Evolutionary conservation across 768 basidiomycete genomes (phyloP), one percentile per base, ranked within the genome.

Genomic region (Leccinum broughii): DNA sequence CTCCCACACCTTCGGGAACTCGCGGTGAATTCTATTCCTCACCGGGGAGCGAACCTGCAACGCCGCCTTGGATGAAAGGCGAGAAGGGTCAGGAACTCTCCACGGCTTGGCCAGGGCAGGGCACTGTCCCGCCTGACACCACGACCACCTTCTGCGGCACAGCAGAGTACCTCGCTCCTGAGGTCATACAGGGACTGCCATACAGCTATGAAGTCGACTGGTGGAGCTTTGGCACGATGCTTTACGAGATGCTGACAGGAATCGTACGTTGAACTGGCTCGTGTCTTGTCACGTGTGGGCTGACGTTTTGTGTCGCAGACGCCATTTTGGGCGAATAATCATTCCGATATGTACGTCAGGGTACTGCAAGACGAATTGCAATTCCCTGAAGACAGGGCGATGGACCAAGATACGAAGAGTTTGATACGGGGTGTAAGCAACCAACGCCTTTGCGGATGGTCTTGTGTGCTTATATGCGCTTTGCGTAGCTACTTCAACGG

Each of bases 201-300:
- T 96, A 98, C 71, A 88, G 89, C 64, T 98, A 94, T 69, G 93
- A 95, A 65, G 93, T 96, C 22, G 96, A 98, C 72, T 96, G 94
- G 92, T 99, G 95, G 95, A 92, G 90, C 64, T 90, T 96, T 68
- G 96, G 96, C 37, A 98, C 96, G 62, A 96, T 98, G 91, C 77
- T 98, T 61, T 94, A 92, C 72, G 96, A 98, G 79, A 96, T 97
- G 90, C 77, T 98, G 76, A 92, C 92, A 41, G 96, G 96, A 28
- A 90, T 95, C 64, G 95, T 95, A 74, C 86, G 49, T 60, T 51
- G 5, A 28, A 56, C 37, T 39, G 54, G 20, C 35, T 22, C 20
- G 11, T 34, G 60, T 37, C 53, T 68, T 51, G 56, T 67, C 56
- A 51, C 60, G 55, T 65, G 56, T 58, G 66, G 62, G 51, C 41